Percentiles rank a stretch among this genome's conserved stretches.
phyloP scores from a whole-genome alignment of 2,329 filamentous ascomycete species.

The Hypocreales sp. region DNA sequence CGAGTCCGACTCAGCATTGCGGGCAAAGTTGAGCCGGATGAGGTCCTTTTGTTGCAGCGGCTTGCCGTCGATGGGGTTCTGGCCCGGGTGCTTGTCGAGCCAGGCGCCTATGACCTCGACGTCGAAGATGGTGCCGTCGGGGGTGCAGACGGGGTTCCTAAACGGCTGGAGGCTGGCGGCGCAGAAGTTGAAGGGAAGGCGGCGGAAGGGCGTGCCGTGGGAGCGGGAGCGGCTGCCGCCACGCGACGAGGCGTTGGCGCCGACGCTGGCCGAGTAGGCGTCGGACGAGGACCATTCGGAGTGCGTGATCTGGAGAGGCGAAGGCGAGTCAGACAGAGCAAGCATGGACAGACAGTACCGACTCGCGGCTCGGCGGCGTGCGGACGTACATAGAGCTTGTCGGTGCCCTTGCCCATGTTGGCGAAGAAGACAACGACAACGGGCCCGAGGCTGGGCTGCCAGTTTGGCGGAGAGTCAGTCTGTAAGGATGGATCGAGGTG shows the following conservation, averaged over 20 bases:
- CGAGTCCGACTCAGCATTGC: constrained; percentile 59
- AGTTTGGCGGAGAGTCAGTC: too few relatives aligned
- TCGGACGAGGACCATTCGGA: constrained; percentile 93
- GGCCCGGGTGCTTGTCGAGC: constrained; percentile 76
- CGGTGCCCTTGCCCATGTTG: constrained; percentile 26
- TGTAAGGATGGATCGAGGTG: too few relatives aligned
- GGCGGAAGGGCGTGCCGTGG: constrained; percentile 59
- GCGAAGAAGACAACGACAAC: constrained; percentile 1
- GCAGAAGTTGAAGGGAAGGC: constrained; percentile 96
- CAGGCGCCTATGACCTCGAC: constrained; percentile 86
- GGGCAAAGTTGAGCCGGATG: constrained; percentile 80
- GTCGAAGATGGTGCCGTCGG: constrained; percentile 81
- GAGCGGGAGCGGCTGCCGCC: constrained; percentile 22
- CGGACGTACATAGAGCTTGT: constrained; percentile 27
- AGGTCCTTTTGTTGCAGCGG: constrained; percentile 69
- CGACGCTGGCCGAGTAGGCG: constrained; percentile 68
- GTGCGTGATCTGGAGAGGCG: constrained; percentile 57
- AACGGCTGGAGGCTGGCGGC: constrained; percentile 92
- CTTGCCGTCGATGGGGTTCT: constrained; percentile 76
- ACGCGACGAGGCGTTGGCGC: constrained; percentile 45
- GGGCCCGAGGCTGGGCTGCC: neutral
- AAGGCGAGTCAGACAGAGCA: neutral
- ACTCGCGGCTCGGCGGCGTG: too few relatives aligned
- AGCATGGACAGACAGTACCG: too few relatives aligned
- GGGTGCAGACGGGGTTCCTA: constrained; percentile 82